phyloP scores from a whole-genome alignment of 2,329 filamentous ascomycete genomes.

The Malbranchea zuffiana region DNA sequence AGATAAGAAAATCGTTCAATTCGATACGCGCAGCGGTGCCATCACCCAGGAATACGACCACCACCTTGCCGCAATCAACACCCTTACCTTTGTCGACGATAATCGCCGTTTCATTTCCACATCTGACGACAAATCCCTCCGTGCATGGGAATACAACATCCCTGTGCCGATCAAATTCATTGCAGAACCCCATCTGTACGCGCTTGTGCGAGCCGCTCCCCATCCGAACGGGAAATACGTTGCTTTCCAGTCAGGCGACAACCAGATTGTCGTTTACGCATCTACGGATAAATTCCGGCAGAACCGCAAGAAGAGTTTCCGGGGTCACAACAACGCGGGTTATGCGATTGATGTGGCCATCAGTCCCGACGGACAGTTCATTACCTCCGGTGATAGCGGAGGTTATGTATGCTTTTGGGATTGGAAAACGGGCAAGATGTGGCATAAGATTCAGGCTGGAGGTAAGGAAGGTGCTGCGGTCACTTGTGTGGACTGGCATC shows the following conservation, averaged over 20 bases:
- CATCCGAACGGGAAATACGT: conserved; percentile 92
- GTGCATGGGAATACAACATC: conserved; percentile 97
- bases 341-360: conserved; percentile 84
- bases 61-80: conserved; percentile 95
- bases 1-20: conserved; percentile 98
- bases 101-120: conserved; percentile 95
- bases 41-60: conserved; percentile 97
- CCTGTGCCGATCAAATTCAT: conserved; percentile 98
- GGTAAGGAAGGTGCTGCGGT: conserved; percentile 61
- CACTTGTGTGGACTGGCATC: conserved; percentile 87
- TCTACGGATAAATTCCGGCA: conserved; percentile 92
- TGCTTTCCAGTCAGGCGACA: conserved; percentile 85
- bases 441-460: conserved; percentile 77
- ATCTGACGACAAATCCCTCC: conserved; percentile 88
- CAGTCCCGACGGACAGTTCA: conserved; percentile 82
- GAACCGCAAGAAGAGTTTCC: conserved; percentile 93
- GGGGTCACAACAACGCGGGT: conserved; percentile 90
- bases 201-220: conserved; percentile 71
- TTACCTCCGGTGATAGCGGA: conserved; percentile 74
- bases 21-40: conserved; percentile 72
- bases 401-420: conserved; percentile 96
- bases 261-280: conserved; percentile 93
- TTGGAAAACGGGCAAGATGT: conserved; percentile 99
- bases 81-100: conserved; percentile 89
- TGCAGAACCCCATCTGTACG: conserved; percentile 95